Evolutionary conservation across 305 asterid species (phyloP), one percentile per base, ranked within the genome.

Genomic region (Nicotiana rustica): DNA sequence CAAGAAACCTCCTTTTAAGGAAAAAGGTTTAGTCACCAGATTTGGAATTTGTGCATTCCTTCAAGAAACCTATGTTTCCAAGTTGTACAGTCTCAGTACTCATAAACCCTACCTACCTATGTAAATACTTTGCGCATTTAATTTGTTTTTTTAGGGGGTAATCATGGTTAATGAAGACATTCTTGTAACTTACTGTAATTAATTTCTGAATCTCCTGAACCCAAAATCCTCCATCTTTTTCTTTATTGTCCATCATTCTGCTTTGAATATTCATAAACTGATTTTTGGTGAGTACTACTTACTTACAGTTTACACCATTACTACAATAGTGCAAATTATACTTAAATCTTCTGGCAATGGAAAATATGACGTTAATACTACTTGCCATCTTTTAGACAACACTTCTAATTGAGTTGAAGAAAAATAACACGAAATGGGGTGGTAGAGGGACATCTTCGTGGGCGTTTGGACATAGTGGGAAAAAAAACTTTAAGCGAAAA

Each of bases 1-100:
- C 87, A 87, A 90, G 93, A 89, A 91, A 92, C 61, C 84, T 29
- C 91, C 93, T 66, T 8, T 81, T 85, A 36, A 25, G 85, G 95
- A 75, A 86, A 91, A 81, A 81, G 85, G 52, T 19, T 80, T 79
- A 56, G 82, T 80, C 56, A 10, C 82, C 90, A 81, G 7, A 86
- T 83, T 57, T 88, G 89, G 97, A 85, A 92, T 87, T 71, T 79
- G 59, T 84, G 87, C 87, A 89, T 84, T 84, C 86, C 87, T 80
- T 82, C 92, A 92, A 92, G 93, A 71, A 90, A 92, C 25, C 90
- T 52, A 84, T 73, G 49, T 77, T 56, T 49, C 86, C 85, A 36
- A 67, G 13, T 67, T 81, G 84, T 79, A 89, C 69, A 19, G 85
- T 82, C 88, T 82, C 88, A 82, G 55, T 82, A 85, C 52, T 68